These are phyloP conservation scores for Aspergillus sp. DNA, from an alignment of 2,329 filamentous ascomycete species.

Conservation along the genomic window DNA sequence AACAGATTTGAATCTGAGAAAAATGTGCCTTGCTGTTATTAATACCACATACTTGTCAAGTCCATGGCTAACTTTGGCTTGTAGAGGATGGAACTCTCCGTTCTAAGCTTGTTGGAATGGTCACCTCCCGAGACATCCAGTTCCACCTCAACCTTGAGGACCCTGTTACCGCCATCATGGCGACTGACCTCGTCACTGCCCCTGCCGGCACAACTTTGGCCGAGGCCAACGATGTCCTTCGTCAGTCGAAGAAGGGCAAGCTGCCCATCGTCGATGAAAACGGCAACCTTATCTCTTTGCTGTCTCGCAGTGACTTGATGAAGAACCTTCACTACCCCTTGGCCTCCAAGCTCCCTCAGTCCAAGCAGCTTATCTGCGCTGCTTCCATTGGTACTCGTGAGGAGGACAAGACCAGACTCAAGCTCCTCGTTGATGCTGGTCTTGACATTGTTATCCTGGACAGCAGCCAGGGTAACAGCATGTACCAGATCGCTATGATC, in stretches of 20 bases:
- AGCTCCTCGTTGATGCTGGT: constrained; percentile 87
- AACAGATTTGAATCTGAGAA: constrained; percentile 49
- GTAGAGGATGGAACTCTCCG: constrained; percentile 85
- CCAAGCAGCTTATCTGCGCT: constrained; percentile 94
- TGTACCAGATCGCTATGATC: constrained; percentile 99
- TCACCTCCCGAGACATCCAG: constrained; percentile 96
- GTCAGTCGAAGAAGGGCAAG: constrained; percentile 97
- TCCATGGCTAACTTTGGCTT: constrained; percentile 13
- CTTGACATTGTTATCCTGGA: constrained; percentile 94
- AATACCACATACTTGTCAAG: constrained; percentile 1
- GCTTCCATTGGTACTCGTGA: constrained; percentile 93
- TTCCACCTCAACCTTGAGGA: constrained; percentile 75
- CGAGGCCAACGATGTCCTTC: constrained; percentile 90
- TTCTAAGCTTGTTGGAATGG: constrained; percentile 94
- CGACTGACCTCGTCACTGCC: constrained; percentile 87
- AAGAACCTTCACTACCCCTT: constrained; percentile 98
- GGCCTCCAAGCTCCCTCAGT: constrained; percentile 91
- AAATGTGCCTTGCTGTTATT: constrained; percentile 5
- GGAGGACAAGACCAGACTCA: constrained; percentile 81
- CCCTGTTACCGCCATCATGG: constrained; percentile 86
- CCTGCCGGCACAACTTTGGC: constrained; percentile 72
- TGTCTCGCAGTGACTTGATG: constrained; percentile 91
- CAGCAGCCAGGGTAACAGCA: constrained; percentile 95
- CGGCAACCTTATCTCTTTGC: constrained; percentile 84
- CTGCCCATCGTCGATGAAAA: constrained; percentile 82